Evolutionary conservation across 495 filamentous ascomycete genomes (phyloP).

Genomic region (Durotheca rogersii): DNA sequence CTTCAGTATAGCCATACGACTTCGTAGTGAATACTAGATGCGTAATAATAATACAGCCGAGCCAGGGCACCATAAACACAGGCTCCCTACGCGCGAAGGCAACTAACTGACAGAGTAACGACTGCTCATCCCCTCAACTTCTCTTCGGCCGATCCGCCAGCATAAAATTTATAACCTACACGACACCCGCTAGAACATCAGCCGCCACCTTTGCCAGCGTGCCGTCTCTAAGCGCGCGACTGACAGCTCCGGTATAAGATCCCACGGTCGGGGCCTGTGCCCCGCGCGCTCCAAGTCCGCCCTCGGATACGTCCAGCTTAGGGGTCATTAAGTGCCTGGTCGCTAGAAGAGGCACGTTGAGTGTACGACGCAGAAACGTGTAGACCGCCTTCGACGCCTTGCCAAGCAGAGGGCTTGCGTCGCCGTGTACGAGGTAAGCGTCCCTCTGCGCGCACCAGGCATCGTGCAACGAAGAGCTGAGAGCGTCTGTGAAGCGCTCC

Average conservation of each 20-base stretch:
- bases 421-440: slow-evolving; percentile 9
- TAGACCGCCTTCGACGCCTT: slow-evolving; percentile 8
- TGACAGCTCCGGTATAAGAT: slow-evolving; percentile 5
- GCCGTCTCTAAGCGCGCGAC: slow-evolving; percentile 8
- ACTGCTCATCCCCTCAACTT: too few species aligned
- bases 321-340: not conserved
- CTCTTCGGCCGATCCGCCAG: too few species aligned
- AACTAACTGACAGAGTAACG: too few species aligned
- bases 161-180: too few species aligned
- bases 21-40: too few species aligned
- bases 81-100: too few species aligned
- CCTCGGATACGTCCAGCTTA: not conserved
- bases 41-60: too few species aligned
- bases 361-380: slow-evolving; percentile 4
- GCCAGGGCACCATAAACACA: too few species aligned
- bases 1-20: too few species aligned
- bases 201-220: not conserved
- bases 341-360: slow-evolving; percentile 4
- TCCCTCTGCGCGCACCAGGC: slow-evolving; percentile 9
- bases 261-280: slow-evolving; percentile 11
- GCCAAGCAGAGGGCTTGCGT: slow-evolving; percentile 8
- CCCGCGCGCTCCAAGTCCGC: not conserved
- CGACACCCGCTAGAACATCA: not conserved
- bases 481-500: not conserved
- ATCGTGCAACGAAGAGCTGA: not conserved